These are phyloP conservation scores for Pyrenophora tritici-repentis DNA, from an alignment of 2,329 filamentous ascomycete species.

Conservation along the genomic window DNA sequence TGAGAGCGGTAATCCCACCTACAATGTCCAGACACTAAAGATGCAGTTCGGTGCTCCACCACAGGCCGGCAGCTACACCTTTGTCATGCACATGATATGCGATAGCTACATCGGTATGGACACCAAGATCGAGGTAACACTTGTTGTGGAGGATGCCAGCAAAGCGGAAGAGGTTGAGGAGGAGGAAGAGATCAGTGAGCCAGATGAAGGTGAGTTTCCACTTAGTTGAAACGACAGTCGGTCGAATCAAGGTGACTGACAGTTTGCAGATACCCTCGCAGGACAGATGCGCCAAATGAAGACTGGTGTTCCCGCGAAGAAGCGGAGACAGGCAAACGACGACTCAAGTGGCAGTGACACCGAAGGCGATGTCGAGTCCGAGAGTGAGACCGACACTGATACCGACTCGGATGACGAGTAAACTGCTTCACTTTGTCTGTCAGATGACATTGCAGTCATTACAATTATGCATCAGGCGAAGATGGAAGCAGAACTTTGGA, in stretches of 20 bases:
- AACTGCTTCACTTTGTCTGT: background rate
- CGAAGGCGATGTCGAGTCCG: constrained; percentile 63
- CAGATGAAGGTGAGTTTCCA: constrained; percentile 82
- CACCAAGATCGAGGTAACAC: constrained; percentile 84
- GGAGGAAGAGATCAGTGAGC: constrained; percentile 96
- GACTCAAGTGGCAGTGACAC: constrained; percentile 68
- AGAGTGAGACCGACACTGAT: constrained; percentile 57
- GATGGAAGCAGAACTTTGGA: background rate
- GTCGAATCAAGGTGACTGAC: constrained; percentile 27
- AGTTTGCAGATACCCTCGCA: constrained; percentile 74
- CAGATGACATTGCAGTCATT: background rate
- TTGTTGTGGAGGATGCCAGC: constrained; percentile 85
- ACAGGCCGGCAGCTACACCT: constrained; percentile 89
- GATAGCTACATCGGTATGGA: constrained; percentile 97
- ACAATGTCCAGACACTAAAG: constrained; percentile 93
- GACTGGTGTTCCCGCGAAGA: constrained; percentile 64
- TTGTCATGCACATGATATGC: constrained; percentile 90
- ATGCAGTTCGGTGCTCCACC: constrained; percentile 96
- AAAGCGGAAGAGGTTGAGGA: constrained; percentile 80
- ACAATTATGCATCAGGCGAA: background rate
- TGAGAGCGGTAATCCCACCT: constrained; percentile 82
- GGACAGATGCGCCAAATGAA: constrained; percentile 90
- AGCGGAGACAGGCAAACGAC: constrained; percentile 62
- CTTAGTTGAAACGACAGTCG: background rate
- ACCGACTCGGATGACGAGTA: constrained; percentile 51